Conservation (phyloP, 2,329 filamentous ascomycete species). For the Curvularia eragrostidis region DNA sequence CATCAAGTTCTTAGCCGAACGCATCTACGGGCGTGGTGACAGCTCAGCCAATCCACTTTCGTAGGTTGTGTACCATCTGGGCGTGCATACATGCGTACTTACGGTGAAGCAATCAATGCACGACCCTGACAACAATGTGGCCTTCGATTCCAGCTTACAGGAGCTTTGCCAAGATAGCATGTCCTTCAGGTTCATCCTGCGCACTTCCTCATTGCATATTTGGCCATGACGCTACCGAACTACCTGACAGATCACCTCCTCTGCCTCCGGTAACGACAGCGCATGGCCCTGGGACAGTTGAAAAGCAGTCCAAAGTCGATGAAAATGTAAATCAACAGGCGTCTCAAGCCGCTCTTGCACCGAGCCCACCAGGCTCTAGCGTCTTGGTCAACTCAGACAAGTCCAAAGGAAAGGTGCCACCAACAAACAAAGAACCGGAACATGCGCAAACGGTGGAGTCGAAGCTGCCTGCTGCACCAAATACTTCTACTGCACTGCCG, state of each 20-base stretch:
- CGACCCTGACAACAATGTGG: constrained; percentile 33
- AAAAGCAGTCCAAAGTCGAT: constrained; percentile 45
- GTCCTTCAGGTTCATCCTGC: constrained; percentile 60
- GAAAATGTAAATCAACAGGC: constrained; percentile 20
- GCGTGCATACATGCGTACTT: constrained; percentile 13
- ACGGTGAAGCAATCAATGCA: constrained; percentile 13
- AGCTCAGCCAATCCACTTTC: constrained; percentile 2
- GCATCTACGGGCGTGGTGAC: not conserved
- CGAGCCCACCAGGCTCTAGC: constrained; percentile 14
- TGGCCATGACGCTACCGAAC: constrained; percentile 53
- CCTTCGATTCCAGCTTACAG: constrained; percentile 36
- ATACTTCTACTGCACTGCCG: constrained; percentile 19
- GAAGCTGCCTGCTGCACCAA: not conserved
- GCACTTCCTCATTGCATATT: constrained; percentile 65
- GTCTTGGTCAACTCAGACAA: constrained; percentile 37
- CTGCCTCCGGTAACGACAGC: constrained; percentile 5
- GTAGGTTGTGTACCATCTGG: constrained; percentile 17
- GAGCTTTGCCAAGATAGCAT: constrained; percentile 46
- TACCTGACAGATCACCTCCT: constrained; percentile 7
- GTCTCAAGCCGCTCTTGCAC: constrained; percentile 1
- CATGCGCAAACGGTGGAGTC: constrained; percentile 1
- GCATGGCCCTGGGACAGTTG: constrained; percentile 21
- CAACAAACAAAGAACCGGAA: constrained; percentile 16
- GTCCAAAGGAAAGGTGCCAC: constrained; percentile 19
- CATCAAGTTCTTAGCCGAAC: not conserved